Evolutionary conservation across 2,329 filamentous ascomycete species (phyloP).

Genomic region (Parascedosporium putredinis): DNA sequence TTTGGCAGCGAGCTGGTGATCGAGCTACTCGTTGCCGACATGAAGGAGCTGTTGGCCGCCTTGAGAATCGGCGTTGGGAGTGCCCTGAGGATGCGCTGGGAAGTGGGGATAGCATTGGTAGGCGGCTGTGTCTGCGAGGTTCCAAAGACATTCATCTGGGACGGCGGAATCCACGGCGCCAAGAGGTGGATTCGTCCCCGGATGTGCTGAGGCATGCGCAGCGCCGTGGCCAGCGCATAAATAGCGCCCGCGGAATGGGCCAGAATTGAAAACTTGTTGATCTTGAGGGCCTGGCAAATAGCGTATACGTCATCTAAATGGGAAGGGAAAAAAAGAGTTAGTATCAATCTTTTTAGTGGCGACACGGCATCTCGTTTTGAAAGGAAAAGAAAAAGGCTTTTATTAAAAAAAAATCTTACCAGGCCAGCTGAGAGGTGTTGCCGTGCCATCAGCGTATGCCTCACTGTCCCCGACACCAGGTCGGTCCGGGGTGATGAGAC

Average conservation of each 20-base stretch:
- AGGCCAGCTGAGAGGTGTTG: conserved; percentile 87
- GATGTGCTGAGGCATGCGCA: conserved; percentile 94
- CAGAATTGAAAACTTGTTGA: conserved; percentile 91
- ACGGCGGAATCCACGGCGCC: conserved; percentile 94
- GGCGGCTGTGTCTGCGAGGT: conserved; percentile 65
- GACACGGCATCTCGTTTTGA: not conserved
- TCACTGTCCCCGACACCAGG: conserved; percentile 92
- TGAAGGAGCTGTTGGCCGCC: conserved; percentile 90
- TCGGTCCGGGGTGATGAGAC: conserved; percentile 86
- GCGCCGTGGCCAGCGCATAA: conserved; percentile 86
- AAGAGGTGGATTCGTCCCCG: conserved; percentile 88
- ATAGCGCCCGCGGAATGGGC: conserved; percentile 97
- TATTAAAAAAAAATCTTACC: conserved; percentile 42
- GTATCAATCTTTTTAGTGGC: too few relatives aligned
- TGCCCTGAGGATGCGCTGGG: conserved; percentile 81
- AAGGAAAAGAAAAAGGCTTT: not conserved
- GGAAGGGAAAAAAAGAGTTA: not conserved
- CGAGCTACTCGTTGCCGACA: conserved; percentile 81
- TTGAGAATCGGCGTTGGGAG: conserved; percentile 85
- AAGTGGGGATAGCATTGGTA: conserved; percentile 77
- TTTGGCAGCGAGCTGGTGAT: conserved; percentile 71
- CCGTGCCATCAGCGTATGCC: conserved; percentile 67
- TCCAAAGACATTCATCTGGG: conserved; percentile 74
- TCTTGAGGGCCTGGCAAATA: conserved; percentile 83
- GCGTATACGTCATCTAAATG: conserved; percentile 77